A percentile compares a stretch with the other conserved stretches of the same genome.
phyloP scores from a whole-genome alignment of 2,329 filamentous ascomycete genomes.

The Endothia cerciana region DNA sequence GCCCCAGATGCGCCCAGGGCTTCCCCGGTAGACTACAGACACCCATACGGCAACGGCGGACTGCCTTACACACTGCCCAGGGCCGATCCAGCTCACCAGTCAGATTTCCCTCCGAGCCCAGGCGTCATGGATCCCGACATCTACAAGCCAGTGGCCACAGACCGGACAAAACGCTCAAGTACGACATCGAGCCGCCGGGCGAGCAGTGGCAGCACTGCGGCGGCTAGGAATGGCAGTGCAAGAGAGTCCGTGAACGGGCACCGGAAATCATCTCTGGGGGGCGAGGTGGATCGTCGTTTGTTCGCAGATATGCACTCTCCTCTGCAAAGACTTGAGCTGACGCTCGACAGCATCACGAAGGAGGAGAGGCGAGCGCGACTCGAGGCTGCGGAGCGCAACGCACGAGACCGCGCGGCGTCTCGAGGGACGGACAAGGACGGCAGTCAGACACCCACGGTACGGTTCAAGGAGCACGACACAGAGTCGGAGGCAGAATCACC shows the following conservation, averaged over 20 bases:
- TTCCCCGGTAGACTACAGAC: constrained; percentile 61
- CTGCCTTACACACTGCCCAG: constrained; percentile 36
- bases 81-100: constrained; percentile 34
- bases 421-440: constrained; percentile 29
- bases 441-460: constrained; percentile 38
- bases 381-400: constrained; percentile 77
- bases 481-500: constrained; percentile 34
- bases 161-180: constrained; percentile 24
- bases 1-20: constrained; percentile 65
- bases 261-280: constrained; percentile 44
- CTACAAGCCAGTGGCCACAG: constrained; percentile 37
- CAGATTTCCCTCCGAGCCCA: constrained; percentile 31
- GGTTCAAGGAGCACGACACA: constrained; percentile 37
- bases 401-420: constrained; percentile 62
- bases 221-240: constrained; percentile 34
- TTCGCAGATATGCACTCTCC: constrained; percentile 86
- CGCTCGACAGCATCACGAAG: constrained; percentile 89
- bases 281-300: constrained; percentile 52
- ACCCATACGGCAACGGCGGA: constrained; percentile 48
- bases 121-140: constrained; percentile 37
- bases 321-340: constrained; percentile 89
- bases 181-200: constrained; percentile 23
- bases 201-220: constrained; percentile 32
- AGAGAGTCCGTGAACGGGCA: constrained; percentile 37
- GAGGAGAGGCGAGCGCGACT: constrained; percentile 89